phyloP scores from a whole-genome alignment of 371 early-diverging fungal species.

The Mucor sp. region DNA sequence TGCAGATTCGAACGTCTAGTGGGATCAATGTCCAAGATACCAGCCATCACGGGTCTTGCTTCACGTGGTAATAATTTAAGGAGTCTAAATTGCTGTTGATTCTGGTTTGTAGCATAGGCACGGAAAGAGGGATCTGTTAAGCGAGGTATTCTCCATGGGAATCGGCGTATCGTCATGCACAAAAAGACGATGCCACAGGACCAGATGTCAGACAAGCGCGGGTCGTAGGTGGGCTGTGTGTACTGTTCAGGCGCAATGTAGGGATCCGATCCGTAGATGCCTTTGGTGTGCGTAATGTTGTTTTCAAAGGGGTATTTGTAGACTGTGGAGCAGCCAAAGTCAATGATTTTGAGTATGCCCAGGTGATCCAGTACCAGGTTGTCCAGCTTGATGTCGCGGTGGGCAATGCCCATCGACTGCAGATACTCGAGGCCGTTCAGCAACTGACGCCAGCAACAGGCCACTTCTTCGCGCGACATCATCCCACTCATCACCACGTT shows the following conservation, averaged over 20 bases:
- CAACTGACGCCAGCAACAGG: slow-evolving; percentile 71
- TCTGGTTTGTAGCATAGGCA: slow-evolving; percentile 46
- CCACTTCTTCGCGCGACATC: slow-evolving; percentile 62
- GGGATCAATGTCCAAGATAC: slow-evolving; percentile 60
- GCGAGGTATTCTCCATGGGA: slow-evolving; percentile 68
- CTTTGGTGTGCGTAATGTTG: slow-evolving; percentile 54
- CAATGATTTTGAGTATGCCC: slow-evolving; percentile 83
- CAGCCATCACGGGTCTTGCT: slow-evolving; percentile 41
- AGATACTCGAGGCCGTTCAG: slow-evolving; percentile 72
- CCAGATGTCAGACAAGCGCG: slow-evolving; percentile 56
- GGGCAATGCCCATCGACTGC: slow-evolving; percentile 74
- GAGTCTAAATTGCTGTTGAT: slow-evolving; percentile 45
- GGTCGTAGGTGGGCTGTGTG: slow-evolving; percentile 50
- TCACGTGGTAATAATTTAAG: slow-evolving; percentile 59
- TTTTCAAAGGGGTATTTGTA: slow-evolving; percentile 68
- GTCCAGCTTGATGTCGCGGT: slow-evolving; percentile 84
- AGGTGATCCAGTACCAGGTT: slow-evolving; percentile 68
- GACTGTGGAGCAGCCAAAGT: slow-evolving; percentile 89
- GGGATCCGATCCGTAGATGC: slow-evolving; percentile 54
- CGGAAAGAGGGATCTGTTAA: slow-evolving; percentile 55
- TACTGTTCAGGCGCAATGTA: slow-evolving; percentile 65
- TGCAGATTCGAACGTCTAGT: slow-evolving; percentile 42
- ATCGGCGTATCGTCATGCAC: slow-evolving; percentile 68
- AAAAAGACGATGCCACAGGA: slow-evolving; percentile 60
- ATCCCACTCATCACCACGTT: slow-evolving; percentile 63